Conservation (phyloP, 805 yeast genomes). For the Wickerhamomyces hampshirensis region DNA sequence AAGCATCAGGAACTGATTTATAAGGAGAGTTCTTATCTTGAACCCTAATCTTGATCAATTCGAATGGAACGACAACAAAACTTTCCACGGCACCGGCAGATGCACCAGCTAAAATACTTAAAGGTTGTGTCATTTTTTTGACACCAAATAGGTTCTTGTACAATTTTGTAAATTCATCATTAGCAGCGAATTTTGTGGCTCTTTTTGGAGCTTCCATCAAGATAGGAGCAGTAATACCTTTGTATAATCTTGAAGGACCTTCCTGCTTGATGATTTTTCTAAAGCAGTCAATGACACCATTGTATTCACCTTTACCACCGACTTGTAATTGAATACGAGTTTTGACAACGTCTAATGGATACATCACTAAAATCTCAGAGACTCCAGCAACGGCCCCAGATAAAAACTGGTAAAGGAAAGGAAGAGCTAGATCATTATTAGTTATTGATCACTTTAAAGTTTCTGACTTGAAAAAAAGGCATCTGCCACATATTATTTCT, state of each 20-base stretch:
- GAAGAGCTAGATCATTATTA: conserved; percentile 45
- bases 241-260: conserved; percentile 78
- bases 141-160: conserved; percentile 72
- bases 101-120: conserved; percentile 92
- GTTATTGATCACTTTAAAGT: conserved; percentile 1
- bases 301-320: conserved; percentile 54
- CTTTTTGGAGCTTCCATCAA: conserved; percentile 99
- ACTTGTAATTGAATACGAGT: conserved; percentile 92
- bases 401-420: conserved; percentile 85
- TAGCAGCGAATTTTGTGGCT: conserved; percentile 97
- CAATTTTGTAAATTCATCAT: conserved; percentile 91
- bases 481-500: too few species aligned
- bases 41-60: conserved; percentile 87
- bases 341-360: conserved; percentile 95
- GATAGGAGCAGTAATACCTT: conserved; percentile 95
- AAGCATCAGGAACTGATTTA: conserved; percentile 80
- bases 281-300: conserved; percentile 81
- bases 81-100: conserved; percentile 98
- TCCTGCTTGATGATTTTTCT: conserved; percentile 79
- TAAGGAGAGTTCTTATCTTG: conserved; percentile 84
- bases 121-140: conserved; percentile 64
- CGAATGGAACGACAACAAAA: conserved; percentile 96
- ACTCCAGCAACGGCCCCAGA: conserved; percentile 97
- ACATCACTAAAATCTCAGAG: conserved; percentile 91
- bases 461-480: too few species aligned